phyloP scores from a whole-genome alignment of 441 rosid genomes.

The Bruguiera hainesii region DNA sequence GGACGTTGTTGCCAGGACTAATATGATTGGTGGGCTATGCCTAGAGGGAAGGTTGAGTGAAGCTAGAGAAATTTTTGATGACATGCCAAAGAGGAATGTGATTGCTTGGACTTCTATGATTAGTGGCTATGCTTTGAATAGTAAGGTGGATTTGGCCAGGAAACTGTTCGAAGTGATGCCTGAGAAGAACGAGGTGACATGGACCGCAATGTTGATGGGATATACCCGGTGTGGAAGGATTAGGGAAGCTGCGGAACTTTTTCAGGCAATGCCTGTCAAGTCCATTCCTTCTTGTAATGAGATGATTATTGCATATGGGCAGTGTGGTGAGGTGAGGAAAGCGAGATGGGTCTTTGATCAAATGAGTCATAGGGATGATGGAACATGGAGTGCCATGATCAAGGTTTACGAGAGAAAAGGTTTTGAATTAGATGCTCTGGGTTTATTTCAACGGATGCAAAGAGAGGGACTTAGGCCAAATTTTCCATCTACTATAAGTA shows the following conservation, averaged over 20 bases:
- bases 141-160: conserved; percentile 55
- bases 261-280: conserved; percentile 46
- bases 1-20: conserved; percentile 68
- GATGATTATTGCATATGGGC: conserved; percentile 56
- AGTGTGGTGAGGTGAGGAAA: conserved; percentile 41
- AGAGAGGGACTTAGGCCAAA: conserved; percentile 38
- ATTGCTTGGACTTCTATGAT: conserved; percentile 65
- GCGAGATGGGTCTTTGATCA: conserved; percentile 44
- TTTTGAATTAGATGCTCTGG: conserved; percentile 50
- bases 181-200: conserved; percentile 57
- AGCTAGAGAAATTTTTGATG: conserved; percentile 64
- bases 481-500: conserved; percentile 51
- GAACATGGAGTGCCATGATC: conserved; percentile 59
- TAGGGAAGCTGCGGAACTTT: conserved; percentile 51
- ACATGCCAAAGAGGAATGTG: conserved; percentile 52
- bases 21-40: conserved; percentile 66
- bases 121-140: conserved; percentile 50
- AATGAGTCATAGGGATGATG: conserved; percentile 49
- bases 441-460: conserved; percentile 53
- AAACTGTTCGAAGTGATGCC: conserved; percentile 75
- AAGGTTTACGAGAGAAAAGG: conserved; percentile 60
- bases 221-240: conserved; percentile 54
- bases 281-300: conserved; percentile 49
- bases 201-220: conserved; percentile 69
- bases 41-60: conserved; percentile 44